phyloP scores from a whole-genome alignment of 495 filamentous ascomycete species.

The Penicillium simplicissimum region DNA sequence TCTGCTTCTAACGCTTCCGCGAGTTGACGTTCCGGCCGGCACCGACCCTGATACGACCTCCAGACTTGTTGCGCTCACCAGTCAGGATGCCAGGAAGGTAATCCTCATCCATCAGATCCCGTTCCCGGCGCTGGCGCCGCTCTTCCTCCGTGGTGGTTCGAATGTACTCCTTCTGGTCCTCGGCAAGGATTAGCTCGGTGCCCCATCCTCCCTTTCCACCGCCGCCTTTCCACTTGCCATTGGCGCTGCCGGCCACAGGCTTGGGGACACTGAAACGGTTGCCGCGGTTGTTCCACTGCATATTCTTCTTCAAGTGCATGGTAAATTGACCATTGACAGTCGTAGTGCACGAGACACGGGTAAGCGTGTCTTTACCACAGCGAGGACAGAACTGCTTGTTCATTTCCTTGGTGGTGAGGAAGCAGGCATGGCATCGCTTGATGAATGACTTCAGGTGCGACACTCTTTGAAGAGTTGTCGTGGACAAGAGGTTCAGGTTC shows the following conservation, averaged over 20 bases:
- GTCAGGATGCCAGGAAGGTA: slow-evolving; percentile 85
- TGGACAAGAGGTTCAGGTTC: slow-evolving; percentile 87
- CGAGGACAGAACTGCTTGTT: slow-evolving; percentile 89
- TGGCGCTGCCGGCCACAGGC: slow-evolving; percentile 76
- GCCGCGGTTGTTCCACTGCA: slow-evolving; percentile 92
- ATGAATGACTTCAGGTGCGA: slow-evolving; percentile 81
- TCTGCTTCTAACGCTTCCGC: slow-evolving; percentile 57
- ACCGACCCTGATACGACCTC: slow-evolving; percentile 74
- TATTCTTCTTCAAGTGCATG: slow-evolving; percentile 89
- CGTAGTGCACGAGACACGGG: slow-evolving; percentile 82
- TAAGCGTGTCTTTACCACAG: slow-evolving; percentile 85
- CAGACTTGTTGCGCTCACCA: slow-evolving; percentile 64
- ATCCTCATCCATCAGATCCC: slow-evolving; percentile 92
- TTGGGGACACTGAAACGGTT: slow-evolving; percentile 91
- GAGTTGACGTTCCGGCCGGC: slow-evolving; percentile 87
- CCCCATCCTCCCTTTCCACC: slow-evolving; percentile 91
- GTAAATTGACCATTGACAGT: slow-evolving; percentile 77
- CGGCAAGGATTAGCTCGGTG: slow-evolving; percentile 74
- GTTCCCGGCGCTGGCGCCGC: slow-evolving; percentile 61
- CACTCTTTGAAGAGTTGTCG: slow-evolving; percentile 68
- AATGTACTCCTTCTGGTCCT: slow-evolving; percentile 94
- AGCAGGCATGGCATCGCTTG: slow-evolving; percentile 93
- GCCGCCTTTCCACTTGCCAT: slow-evolving; percentile 69
- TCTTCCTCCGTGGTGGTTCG: slow-evolving; percentile 61
- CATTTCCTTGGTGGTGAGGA: slow-evolving; percentile 81